phyloP scores from a whole-genome alignment of 2,329 filamentous ascomycete genomes.

The Trichoderma citrinoviride region DNA sequence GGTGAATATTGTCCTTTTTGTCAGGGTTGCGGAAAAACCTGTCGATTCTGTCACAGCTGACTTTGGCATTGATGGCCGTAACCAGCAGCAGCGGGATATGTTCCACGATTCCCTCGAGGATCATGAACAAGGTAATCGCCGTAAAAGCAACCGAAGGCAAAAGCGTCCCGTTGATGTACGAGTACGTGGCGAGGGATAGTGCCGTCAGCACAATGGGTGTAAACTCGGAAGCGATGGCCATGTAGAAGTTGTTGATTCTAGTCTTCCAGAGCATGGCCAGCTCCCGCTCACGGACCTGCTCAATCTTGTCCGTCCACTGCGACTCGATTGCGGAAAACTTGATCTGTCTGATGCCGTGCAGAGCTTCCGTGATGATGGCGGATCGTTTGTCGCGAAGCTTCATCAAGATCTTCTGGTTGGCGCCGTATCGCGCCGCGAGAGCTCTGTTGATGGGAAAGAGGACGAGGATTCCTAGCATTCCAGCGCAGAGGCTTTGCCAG shows the following conservation, averaged over 20 bases:
- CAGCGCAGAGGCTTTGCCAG: conserved; percentile 14
- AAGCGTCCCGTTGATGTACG: conserved; percentile 15
- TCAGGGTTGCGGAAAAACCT: conserved; percentile 8
- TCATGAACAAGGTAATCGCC: conserved; percentile 17
- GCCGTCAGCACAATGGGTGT: conserved; percentile 5
- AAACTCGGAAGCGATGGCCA: conserved; percentile 15
- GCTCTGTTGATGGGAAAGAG: conserved; percentile 1
- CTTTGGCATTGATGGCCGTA: conserved; percentile 14
- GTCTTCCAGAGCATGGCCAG: conserved; percentile 4
- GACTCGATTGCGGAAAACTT: conserved; percentile 22
- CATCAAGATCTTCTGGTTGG: neutral
- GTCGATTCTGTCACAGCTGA: conserved; percentile 16
- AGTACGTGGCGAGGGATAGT: conserved; percentile 13
- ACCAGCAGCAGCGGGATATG: conserved; percentile 6
- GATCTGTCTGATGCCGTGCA: conserved; percentile 21
- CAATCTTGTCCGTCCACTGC: conserved; percentile 15
- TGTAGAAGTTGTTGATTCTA: conserved; percentile 13
- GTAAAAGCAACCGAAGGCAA: conserved; percentile 21
- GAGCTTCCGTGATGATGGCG: neutral
- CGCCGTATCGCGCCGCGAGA: conserved; percentile 6
- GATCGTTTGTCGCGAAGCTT: conserved; percentile 14
- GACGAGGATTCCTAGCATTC: conserved; percentile 2
- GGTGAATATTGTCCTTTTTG: conserved; percentile 3
- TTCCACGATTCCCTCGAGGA: conserved; percentile 9
- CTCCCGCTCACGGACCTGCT: conserved; percentile 14